These are phyloP conservation scores for Discostella pseudostelligera DNA, from an alignment of 108 stramenopile genomes.

Conservation along the genomic window DNA sequence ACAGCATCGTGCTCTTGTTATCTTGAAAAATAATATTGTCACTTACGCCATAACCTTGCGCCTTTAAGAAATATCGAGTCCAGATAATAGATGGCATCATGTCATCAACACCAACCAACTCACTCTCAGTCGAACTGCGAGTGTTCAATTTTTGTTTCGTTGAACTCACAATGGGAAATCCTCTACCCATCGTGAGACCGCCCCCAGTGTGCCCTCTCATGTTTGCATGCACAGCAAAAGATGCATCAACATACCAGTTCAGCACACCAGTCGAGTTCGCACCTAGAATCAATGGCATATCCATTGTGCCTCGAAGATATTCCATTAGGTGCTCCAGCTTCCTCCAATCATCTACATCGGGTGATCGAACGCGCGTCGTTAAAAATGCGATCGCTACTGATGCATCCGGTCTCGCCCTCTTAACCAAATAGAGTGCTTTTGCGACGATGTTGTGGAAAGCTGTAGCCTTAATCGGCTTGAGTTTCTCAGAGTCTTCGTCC, in stretches of 20 bases:
- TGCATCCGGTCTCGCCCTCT: conserved; percentile 46
- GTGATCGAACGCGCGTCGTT: conserved; percentile 41
- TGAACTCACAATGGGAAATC: conserved; percentile 10
- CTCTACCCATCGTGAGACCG: conserved; percentile 44
- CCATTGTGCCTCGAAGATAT: conserved; percentile 38
- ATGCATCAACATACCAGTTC: conserved; percentile 57
- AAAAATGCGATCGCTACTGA: conserved; percentile 48
- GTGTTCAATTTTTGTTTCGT: conserved; percentile 43
- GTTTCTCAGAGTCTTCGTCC: conserved; percentile 2
- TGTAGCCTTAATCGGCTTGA: not conserved
- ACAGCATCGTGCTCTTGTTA: conserved; percentile 53
- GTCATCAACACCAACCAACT: conserved; percentile 49
- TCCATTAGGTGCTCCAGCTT: conserved; percentile 44
- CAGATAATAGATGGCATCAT: conserved; percentile 40
- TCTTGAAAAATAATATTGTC: conserved; percentile 46
- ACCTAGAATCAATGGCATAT: conserved; percentile 16
- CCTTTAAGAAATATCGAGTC: conserved; percentile 48
- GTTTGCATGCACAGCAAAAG: conserved; percentile 47
- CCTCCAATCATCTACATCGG: too few relatives aligned
- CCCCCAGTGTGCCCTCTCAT: conserved; percentile 56
- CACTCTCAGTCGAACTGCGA: conserved; percentile 53
- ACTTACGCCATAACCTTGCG: conserved; percentile 40
- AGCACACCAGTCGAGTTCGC: conserved; percentile 1
- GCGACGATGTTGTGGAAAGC: conserved; percentile 17
- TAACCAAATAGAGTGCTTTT: conserved; percentile 36